Evolutionary conservation across 2,329 filamentous ascomycete genomes (phyloP), one percentile per base, ranked within the genome.

Genomic region (Fusarium concolor): DNA sequence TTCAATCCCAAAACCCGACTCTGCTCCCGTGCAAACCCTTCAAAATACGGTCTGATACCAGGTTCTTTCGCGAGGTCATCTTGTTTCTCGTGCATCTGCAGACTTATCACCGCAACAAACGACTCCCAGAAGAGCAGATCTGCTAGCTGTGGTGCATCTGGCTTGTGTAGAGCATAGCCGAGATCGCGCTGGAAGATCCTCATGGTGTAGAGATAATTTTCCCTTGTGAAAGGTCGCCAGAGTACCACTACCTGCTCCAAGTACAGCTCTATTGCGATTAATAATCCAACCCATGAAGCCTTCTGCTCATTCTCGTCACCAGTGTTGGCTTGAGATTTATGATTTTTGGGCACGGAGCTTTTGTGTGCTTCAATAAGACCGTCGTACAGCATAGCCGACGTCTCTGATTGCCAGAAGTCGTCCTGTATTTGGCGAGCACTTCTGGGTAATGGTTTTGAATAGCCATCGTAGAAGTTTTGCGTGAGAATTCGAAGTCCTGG

Each of bases 161-260:
- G 20, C 7, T 31, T 53, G 4, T 17, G 20, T 11, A 60, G 33
- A 1, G 33, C 15, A n/a, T 29, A 22, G 0, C 0, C 29, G 4
- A 62, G 45, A 18, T 62, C 58, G 3, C 45, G 55, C 2, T 62
- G 58, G 10, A 62, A 29, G 12, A 62, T 35, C 15, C 15, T 38
- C 33, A 62, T 53, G 4, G 45, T 62, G 24, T 51, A 45, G 33
- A 62, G 58, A 11, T 53, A 62, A 9, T 53, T 41, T 5, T 46
- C 55, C 6, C 24, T 60, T 4, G 28, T 53, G 3, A 60, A 31
- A 2, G 61, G 61, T 0, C 28, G 18, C 51, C 59, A 64, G 0
- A 50, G 2, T 3, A 17, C 15, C 1, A 41, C 24, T 2, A 64
- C 33, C 6, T 64, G 51, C 6, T 64, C 59, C 3, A 57, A 17